Evolutionary conservation across 768 basidiomycete species (phyloP).

Genomic region (Leccinum rimulosum): DNA sequence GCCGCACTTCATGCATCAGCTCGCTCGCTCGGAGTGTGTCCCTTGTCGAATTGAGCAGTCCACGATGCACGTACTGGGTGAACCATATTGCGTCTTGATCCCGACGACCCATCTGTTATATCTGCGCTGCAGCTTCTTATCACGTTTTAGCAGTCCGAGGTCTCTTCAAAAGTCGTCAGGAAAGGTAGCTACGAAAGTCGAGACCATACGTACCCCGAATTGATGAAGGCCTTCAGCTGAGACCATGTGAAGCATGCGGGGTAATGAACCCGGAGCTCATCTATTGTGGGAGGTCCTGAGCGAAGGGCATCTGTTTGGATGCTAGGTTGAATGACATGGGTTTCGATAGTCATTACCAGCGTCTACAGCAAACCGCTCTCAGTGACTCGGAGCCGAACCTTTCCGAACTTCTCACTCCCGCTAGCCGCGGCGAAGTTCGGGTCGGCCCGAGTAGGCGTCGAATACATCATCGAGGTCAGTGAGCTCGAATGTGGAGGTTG

Average conservation of each 20-base stretch:
- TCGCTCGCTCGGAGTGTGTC: not conserved
- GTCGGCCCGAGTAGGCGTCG: not conserved
- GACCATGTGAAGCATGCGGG: slow-evolving; percentile 75
- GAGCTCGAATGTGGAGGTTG: not conserved
- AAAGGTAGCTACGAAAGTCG: not conserved
- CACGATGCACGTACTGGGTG: slow-evolving; percentile 48
- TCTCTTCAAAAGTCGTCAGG: slow-evolving; percentile 46
- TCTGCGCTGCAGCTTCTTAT: slow-evolving; percentile 62
- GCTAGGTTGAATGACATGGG: not conserved
- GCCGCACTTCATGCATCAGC: not conserved
- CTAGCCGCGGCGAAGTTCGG: not conserved
- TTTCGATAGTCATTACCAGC: slow-evolving; percentile 20
- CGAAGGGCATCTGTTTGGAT: slow-evolving; percentile 37
- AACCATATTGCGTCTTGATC: slow-evolving; percentile 60
- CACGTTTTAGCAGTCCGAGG: slow-evolving; percentile 75
- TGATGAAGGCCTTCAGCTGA: slow-evolving; percentile 74
- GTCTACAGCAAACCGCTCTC: not conserved
- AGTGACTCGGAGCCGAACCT: not conserved
- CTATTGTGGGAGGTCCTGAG: slow-evolving; percentile 64
- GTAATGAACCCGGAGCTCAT: slow-evolving; percentile 66
- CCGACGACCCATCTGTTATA: slow-evolving; percentile 59
- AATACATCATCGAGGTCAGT: not conserved
- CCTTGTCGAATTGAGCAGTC: not conserved
- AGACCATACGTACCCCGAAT: slow-evolving; percentile 57
- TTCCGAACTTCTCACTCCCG: not conserved